A percentile compares a stretch with the other conserved stretches of the same genome.
These are phyloP conservation scores for Xylariaceae sp. DNA, from an alignment of 2,329 filamentous ascomycete species.

Conservation along the genomic window DNA sequence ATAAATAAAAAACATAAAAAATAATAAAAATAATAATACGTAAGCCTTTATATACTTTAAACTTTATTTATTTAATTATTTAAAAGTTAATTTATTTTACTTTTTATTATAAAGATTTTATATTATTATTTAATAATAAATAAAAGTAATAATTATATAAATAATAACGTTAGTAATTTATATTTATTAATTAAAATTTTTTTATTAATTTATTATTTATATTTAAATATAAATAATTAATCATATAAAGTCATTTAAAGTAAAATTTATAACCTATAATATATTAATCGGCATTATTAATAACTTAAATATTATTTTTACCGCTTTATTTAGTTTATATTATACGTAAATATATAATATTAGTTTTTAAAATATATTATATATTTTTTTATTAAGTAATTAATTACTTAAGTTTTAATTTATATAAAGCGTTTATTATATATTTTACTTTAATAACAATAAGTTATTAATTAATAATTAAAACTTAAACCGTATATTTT, in stretches of 20 bases:
- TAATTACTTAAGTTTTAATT: too few species aligned
- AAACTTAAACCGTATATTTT: too few species aligned
- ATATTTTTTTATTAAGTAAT: background rate
- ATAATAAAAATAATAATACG: background rate
- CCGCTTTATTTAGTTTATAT: background rate
- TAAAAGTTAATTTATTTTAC: background rate
- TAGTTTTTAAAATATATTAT: background rate
- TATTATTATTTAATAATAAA: background rate
- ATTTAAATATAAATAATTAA: background rate
- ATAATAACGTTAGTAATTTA: background rate
- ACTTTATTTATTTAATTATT: too few species aligned
- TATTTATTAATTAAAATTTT: background rate
- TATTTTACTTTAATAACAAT: too few species aligned
- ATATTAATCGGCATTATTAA: background rate
- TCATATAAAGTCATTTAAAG: background rate
- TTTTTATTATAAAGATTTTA: background rate
- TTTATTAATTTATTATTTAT: background rate
- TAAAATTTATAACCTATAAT: background rate
- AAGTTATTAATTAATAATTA: too few species aligned
- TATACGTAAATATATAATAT: background rate
- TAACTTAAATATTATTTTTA: background rate
- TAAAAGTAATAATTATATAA: background rate
- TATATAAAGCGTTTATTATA: too few species aligned
- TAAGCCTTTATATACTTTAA: too few species aligned
- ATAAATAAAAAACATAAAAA: background rate